Evolutionary conservation across 176 grass and related monocot species (phyloP).

Genomic region (Neostapfia colusana): DNA sequence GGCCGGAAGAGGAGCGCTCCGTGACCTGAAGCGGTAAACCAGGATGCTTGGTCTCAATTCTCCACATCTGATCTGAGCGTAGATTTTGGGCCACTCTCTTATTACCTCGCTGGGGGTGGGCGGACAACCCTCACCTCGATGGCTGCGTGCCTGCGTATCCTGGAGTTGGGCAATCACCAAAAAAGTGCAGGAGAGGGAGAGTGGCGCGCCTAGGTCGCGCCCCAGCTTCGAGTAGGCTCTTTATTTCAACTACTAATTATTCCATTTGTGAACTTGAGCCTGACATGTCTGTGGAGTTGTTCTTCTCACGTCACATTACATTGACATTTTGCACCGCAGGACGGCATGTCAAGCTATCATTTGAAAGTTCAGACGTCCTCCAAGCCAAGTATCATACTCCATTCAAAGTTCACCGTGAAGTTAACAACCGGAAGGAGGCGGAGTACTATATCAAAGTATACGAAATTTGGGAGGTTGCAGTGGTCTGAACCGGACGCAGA

Average conservation of each 20-base stretch:
- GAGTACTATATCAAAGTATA: not conserved
- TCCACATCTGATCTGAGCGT: not conserved
- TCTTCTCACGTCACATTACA: not conserved
- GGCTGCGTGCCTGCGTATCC: no score
- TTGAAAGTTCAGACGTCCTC: not conserved
- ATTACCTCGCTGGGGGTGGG: not conserved
- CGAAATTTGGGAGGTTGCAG: not conserved
- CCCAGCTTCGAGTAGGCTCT: no score
- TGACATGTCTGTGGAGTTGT: not conserved
- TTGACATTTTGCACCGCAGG: not conserved
- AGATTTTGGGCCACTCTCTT: not conserved
- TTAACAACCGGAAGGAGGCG: not conserved
- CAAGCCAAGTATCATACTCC: not conserved
- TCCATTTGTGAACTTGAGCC: not conserved
- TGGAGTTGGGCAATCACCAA: no score
- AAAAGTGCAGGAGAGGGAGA: no score
- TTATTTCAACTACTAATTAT: constrained; percentile 12
- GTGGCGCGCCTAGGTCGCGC: no score
- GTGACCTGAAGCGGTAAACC: not conserved
- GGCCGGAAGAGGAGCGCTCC: not conserved
- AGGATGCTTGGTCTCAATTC: not conserved
- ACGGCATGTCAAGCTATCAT: not conserved
- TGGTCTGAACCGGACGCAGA: not conserved
- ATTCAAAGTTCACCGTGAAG: not conserved
- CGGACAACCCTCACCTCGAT: no score